A percentile compares a stretch with the other conserved stretches of the same genome.
These are phyloP conservation scores for Sparassis latifolia DNA, from an alignment of 1,284 basidiomycete genomes.

Conservation along the genomic window DNA sequence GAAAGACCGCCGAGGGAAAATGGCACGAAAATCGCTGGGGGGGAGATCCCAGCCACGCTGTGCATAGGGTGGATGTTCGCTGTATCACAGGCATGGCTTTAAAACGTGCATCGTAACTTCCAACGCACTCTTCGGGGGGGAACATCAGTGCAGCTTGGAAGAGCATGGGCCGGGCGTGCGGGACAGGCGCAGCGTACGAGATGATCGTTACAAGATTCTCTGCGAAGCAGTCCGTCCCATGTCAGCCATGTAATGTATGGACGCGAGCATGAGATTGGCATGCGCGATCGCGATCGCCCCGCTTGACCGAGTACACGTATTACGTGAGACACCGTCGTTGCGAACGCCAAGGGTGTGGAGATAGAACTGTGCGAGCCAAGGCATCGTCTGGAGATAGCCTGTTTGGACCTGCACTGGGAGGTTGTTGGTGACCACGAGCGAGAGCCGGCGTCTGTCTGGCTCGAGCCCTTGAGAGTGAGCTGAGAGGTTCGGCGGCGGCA, in stretches of 20 bases:
- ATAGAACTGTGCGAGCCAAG: conserved; percentile 89
- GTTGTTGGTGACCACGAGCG: conserved; percentile 66
- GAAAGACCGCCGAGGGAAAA: conserved; percentile 20
- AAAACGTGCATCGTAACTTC: conserved; percentile 69
- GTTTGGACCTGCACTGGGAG: conserved; percentile 42
- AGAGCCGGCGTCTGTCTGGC: conserved; percentile 74
- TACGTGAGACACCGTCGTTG: conserved; percentile 30
- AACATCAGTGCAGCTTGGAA: conserved; percentile 69
- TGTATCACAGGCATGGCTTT: conserved; percentile 88
- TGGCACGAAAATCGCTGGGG: conserved; percentile 65
- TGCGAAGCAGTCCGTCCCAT: conserved; percentile 19
- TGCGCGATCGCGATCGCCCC: conserved; percentile 1
- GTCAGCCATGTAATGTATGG: not conserved
- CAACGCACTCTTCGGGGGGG: conserved; percentile 58
- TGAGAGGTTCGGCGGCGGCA: conserved; percentile 27
- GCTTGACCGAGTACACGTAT: conserved; percentile 30
- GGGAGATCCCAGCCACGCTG: conserved; percentile 93
- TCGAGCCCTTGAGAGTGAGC: conserved; percentile 69
- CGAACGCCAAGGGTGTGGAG: conserved; percentile 69
- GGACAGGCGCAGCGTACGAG: conserved; percentile 61
- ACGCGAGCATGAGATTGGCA: conserved; percentile 1
- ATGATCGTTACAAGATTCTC: conserved; percentile 56
- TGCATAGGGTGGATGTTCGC: conserved; percentile 93
- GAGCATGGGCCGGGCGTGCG: conserved; percentile 67
- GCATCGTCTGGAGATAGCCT: conserved; percentile 87